A percentile compares a stretch with the other conserved stretches of the same genome.
Conservation (phyloP, 306 rosid species). For the Bauhinia variegata region DNA sequence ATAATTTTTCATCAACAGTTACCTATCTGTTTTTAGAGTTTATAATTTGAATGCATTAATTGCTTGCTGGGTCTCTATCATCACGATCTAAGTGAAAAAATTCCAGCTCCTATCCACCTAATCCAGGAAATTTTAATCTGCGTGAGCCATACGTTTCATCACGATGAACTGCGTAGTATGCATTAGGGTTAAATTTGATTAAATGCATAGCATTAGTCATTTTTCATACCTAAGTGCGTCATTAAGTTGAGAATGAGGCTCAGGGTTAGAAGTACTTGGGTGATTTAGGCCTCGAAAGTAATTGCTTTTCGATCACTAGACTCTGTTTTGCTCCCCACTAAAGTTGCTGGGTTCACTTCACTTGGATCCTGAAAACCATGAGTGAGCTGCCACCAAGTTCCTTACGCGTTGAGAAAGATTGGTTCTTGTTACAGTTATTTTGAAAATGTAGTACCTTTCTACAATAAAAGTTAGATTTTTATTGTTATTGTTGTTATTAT, state of each 20-base stretch:
- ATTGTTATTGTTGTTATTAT: too few species aligned
- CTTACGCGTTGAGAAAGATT: too few species aligned
- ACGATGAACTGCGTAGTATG: slow-evolving; percentile 19
- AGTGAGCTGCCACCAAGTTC: too few species aligned
- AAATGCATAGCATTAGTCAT: slow-evolving; percentile 1
- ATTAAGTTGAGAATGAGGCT: background rate
- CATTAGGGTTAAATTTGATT: slow-evolving; percentile 29
- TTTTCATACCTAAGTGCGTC: background rate
- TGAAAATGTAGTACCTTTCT: slow-evolving; percentile 10
- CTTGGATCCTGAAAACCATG: too few species aligned
- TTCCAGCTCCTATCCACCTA: background rate
- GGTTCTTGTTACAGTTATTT: slow-evolving; percentile 9
- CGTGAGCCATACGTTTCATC: slow-evolving; percentile 15
- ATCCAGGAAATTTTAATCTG: background rate
- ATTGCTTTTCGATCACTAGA: slow-evolving; percentile 18
- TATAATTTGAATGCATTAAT: slow-evolving; percentile 3
- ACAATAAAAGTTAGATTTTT: background rate
- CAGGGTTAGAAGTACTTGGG: too few species aligned
- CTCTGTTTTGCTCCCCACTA: background rate
- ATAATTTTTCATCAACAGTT: slow-evolving; percentile 13
- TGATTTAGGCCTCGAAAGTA: background rate
- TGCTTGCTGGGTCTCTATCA: slow-evolving; percentile 10
- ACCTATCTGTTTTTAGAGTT: slow-evolving; percentile 1
- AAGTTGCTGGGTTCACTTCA: background rate
- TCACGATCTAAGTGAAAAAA: slow-evolving; percentile 29